Evolutionary conservation across 164 flowering plant species (phyloP).

Genomic region (Nelumbo lutea): DNA sequence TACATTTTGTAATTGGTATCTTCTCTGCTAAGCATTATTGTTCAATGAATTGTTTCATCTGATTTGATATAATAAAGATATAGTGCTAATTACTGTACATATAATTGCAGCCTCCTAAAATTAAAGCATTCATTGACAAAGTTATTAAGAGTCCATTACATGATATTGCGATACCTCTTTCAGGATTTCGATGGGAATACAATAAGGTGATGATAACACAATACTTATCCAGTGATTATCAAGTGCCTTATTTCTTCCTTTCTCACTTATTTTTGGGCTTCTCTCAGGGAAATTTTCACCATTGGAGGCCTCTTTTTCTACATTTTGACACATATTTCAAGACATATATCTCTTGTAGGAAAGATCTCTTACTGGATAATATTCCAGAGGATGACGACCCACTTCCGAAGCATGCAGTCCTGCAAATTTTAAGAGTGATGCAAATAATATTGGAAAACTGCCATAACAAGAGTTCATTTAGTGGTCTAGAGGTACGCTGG

Average conservation of each 20-base stretch:
- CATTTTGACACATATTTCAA: constrained; percentile 95
- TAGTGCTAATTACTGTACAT: constrained; percentile 5
- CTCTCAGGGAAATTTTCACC: constrained; percentile 94
- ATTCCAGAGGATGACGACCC: constrained; percentile 51
- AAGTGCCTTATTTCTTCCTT: background rate
- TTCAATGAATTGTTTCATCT: too few species aligned
- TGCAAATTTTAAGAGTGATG: constrained; percentile 88
- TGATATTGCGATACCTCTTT: constrained; percentile 90
- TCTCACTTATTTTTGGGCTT: constrained; percentile 10
- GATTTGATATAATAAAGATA: too few species aligned
- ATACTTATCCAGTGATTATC: background rate
- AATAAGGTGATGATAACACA: constrained; percentile 53
- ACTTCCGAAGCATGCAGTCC: constrained; percentile 78
- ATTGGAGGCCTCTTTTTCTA: constrained; percentile 94
- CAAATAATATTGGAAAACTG: constrained; percentile 89
- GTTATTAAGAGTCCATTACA: constrained; percentile 86
- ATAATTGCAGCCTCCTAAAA: constrained; percentile 77
- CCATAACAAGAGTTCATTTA: constrained; percentile 83
- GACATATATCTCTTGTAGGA: constrained; percentile 66
- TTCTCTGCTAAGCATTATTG: too few species aligned
- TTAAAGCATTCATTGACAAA: constrained; percentile 82
- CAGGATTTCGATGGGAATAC: constrained; percentile 95
- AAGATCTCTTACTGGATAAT: constrained; percentile 79
- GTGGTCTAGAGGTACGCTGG: constrained; percentile 76
- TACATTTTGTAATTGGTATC: too few species aligned